Evolutionary conservation across 768 basidiomycete genomes (phyloP).

Genomic region (Hemileccinum impolitum): DNA sequence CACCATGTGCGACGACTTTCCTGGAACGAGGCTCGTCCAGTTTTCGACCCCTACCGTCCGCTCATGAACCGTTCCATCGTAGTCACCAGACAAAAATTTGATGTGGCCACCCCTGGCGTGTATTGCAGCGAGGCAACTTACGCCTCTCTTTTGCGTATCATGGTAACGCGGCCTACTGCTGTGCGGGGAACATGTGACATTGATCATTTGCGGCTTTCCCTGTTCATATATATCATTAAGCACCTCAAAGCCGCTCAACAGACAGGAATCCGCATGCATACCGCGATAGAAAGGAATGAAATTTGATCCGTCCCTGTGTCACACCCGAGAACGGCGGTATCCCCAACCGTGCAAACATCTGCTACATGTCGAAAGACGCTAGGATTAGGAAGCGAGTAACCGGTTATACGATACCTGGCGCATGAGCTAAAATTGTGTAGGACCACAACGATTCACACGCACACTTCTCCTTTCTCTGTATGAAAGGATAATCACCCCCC

Average conservation of each 20-base stretch:
- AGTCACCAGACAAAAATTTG: slow-evolving; percentile 48
- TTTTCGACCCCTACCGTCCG: slow-evolving; percentile 33
- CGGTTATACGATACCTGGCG: slow-evolving; percentile 34
- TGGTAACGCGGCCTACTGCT: slow-evolving; percentile 24
- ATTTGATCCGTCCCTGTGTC: slow-evolving; percentile 41
- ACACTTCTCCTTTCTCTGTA: slow-evolving; percentile 33
- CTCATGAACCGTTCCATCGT: slow-evolving; percentile 42
- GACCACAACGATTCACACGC: slow-evolving; percentile 5
- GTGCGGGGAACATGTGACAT: slow-evolving; percentile 34
- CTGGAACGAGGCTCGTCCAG: slow-evolving; percentile 23
- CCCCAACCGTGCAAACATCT: slow-evolving; percentile 43
- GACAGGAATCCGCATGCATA: slow-evolving; percentile 28
- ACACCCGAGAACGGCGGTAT: slow-evolving; percentile 43
- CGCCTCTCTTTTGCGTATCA: slow-evolving; percentile 29
- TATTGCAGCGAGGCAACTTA: slow-evolving; percentile 43
- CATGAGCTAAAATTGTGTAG: slow-evolving; percentile 2
- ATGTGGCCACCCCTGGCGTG: slow-evolving; percentile 26
- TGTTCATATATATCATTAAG: slow-evolving; percentile 26
- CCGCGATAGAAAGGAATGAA: slow-evolving; percentile 36
- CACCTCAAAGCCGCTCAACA: slow-evolving; percentile 22
- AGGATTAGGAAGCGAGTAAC: slow-evolving; percentile 38
- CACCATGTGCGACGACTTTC: slow-evolving; percentile 30
- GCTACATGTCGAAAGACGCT: slow-evolving; percentile 39
- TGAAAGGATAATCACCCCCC: slow-evolving; percentile 45
- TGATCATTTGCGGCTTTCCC: slow-evolving; percentile 29